These are phyloP conservation scores for Penicillium psychrosexuale DNA, from an alignment of 2,329 filamentous ascomycete species.

Conservation along the genomic window DNA sequence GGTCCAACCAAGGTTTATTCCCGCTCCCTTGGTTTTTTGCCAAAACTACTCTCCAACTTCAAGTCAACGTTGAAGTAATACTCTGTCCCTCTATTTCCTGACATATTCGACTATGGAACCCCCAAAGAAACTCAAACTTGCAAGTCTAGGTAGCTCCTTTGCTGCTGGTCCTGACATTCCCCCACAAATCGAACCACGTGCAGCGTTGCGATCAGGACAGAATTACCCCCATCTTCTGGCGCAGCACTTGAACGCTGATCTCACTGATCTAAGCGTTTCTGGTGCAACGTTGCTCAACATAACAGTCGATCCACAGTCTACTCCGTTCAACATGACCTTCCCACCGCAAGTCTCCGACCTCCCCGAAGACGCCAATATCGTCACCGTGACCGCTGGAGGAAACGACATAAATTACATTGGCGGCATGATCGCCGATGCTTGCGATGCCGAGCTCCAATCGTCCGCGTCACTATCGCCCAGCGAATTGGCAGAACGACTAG, in stretches of 20 bases:
- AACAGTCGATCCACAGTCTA: slow-evolving; percentile 8
- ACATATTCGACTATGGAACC: neutral
- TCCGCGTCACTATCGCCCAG: neutral
- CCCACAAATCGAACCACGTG: slow-evolving; percentile 12
- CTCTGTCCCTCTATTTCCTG: neutral
- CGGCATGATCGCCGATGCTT: slow-evolving; percentile 13
- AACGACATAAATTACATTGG: slow-evolving; percentile 19
- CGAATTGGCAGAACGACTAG: slow-evolving; percentile 8
- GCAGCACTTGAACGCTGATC: slow-evolving; percentile 10
- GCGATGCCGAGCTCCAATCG: neutral
- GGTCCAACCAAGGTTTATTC: too few relatives aligned
- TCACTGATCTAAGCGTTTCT: slow-evolving; percentile 15
- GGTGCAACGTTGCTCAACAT: slow-evolving; percentile 19
- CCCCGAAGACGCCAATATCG: slow-evolving; percentile 13
- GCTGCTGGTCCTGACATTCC: slow-evolving; percentile 16
- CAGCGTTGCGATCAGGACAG: slow-evolving; percentile 14
- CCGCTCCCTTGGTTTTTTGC: neutral
- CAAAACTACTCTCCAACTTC: neutral
- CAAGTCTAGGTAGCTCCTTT: slow-evolving; percentile 17
- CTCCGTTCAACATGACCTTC: slow-evolving; percentile 2
- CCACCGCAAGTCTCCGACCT: slow-evolving; percentile 11
- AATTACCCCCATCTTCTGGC: slow-evolving; percentile 17
- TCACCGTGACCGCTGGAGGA: slow-evolving; percentile 17
- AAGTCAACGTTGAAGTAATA: neutral
- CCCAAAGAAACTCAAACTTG: slow-evolving; percentile 8